Conservation (phyloP, 495 filamentous ascomycete genomes). For the Pyronema omphalodes region DNA sequence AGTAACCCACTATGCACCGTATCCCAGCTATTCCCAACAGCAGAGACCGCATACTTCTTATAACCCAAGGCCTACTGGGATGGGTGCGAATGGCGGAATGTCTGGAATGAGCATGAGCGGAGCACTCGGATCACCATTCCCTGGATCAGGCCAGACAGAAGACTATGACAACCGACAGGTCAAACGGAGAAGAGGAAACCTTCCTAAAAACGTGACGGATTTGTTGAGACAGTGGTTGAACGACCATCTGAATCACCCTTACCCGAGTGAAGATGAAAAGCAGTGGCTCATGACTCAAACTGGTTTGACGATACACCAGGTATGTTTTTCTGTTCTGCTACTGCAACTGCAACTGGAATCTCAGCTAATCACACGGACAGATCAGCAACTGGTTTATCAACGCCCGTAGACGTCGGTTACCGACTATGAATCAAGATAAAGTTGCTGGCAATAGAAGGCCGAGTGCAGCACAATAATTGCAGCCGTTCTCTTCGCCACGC, state of each 20-base stretch:
- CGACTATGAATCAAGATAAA: slow-evolving; percentile 23
- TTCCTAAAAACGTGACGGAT: slow-evolving; percentile 72
- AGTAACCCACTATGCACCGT: no score
- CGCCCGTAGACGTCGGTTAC: slow-evolving; percentile 61
- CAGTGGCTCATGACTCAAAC: slow-evolving; percentile 59
- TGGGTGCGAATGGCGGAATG: not conserved
- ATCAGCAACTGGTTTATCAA: slow-evolving; percentile 97
- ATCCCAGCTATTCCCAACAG: slow-evolving; percentile 10
- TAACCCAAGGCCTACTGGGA: no score
- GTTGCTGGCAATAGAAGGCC: not conserved
- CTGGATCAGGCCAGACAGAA: slow-evolving; percentile 7
- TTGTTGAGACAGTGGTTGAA: slow-evolving; percentile 66
- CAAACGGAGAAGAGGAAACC: slow-evolving; percentile 58
- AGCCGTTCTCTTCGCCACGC: no score
- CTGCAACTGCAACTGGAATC: no score
- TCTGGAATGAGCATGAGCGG: not conserved
- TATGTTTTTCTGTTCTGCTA: slow-evolving; percentile 16
- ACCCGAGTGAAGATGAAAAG: slow-evolving; percentile 84
- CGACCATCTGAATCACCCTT: slow-evolving; percentile 60
- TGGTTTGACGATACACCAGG: slow-evolving; percentile 64
- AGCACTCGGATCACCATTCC: slow-evolving; percentile 16
- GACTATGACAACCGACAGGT: slow-evolving; percentile 25
- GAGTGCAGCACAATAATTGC: not conserved
- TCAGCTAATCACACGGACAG: slow-evolving; percentile 25
- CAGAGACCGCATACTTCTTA: slow-evolving; percentile 1